Conservation (phyloP, 1,139 yeast genomes). For the Pichia sp. region DNA sequence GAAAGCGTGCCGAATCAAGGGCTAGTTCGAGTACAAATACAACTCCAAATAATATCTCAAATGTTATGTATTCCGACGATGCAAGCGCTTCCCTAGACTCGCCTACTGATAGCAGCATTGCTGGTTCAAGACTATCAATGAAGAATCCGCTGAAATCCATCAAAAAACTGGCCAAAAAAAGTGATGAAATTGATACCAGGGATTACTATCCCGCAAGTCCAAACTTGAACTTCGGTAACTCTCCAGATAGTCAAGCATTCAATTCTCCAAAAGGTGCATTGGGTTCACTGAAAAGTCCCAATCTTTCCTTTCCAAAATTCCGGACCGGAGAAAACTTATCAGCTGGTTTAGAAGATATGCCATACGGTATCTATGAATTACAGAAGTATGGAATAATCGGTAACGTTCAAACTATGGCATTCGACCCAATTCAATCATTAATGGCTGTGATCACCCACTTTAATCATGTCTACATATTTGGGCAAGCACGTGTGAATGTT, state of each 20-base stretch:
- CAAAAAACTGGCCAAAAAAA: constrained; percentile 12
- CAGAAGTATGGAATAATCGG: constrained; percentile 57
- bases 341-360: constrained; percentile 36
- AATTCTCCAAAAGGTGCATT: constrained; percentile 4
- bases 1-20: constrained; percentile 9
- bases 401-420: constrained; percentile 59
- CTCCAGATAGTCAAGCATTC: neutral
- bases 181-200: constrained; percentile 18
- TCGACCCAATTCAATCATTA: constrained; percentile 84
- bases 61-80: neutral
- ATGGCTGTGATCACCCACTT: constrained; percentile 72
- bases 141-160: constrained; percentile 18
- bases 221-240: constrained; percentile 16
- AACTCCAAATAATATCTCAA: neutral
- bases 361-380: constrained; percentile 40
- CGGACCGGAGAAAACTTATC: constrained; percentile 32
- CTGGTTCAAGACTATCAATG: neutral
- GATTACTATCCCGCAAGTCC: constrained; percentile 22
- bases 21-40: neutral
- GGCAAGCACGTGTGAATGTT: constrained; percentile 78
- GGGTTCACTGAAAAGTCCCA: constrained; percentile 12
- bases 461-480: constrained; percentile 74
- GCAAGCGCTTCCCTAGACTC: neutral
- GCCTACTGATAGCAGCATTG: neutral
- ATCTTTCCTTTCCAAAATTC: constrained; percentile 18